phyloP scores from a whole-genome alignment of 225 moss, liverwort and hornwort genomes.

The Straminergon stramineum region DNA sequence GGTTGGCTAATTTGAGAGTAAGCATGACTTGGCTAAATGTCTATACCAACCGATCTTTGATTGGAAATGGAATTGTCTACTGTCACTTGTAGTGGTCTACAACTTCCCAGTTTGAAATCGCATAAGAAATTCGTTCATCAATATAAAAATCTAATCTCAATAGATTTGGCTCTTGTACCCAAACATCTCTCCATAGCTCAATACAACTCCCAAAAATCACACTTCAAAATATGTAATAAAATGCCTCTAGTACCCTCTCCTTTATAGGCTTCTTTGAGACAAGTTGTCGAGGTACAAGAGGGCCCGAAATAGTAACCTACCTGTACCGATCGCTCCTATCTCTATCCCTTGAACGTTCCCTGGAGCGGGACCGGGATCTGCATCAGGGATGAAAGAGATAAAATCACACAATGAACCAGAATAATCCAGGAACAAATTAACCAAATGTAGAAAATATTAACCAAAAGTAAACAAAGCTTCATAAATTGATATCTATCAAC shows the following conservation, averaged over 20 bases:
- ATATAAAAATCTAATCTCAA: neutral
- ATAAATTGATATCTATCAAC: neutral
- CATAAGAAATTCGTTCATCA: neutral
- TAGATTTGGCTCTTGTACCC: neutral
- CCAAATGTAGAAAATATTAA: neutral
- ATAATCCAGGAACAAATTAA: neutral
- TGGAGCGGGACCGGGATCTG: conserved; percentile 56
- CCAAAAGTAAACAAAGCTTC: neutral
- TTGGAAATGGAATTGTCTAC: neutral
- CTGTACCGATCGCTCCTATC: conserved; percentile 71
- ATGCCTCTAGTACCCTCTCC: too few species aligned
- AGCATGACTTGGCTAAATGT: neutral
- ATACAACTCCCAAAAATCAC: neutral
- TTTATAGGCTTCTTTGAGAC: neutral
- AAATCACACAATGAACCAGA: neutral
- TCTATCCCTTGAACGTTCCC: conserved; percentile 46
- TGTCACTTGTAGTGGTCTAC: neutral
- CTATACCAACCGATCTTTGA: neutral
- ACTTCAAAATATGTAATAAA: neutral
- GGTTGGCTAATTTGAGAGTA: neutral
- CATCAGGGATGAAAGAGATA: neutral
- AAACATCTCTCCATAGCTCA: neutral
- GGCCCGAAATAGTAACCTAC: conserved; percentile 19
- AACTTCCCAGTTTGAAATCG: neutral
- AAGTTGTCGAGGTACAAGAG: neutral